Percentiles rank a stretch among this genome's conserved stretches.
phyloP scores from a whole-genome alignment of 306 rosid species.

The Rosa persica region DNA sequence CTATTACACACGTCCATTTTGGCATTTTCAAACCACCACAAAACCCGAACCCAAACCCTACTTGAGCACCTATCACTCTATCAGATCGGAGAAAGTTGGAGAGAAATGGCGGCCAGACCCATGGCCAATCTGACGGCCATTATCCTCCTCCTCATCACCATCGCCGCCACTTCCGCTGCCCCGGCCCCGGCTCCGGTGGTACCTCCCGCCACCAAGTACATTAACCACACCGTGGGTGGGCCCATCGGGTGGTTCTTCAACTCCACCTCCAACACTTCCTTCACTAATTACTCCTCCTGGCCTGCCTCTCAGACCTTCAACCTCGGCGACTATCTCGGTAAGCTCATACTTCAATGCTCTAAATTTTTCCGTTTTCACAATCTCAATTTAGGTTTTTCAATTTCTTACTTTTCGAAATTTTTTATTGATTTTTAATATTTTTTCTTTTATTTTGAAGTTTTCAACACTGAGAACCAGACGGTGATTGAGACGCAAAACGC shows the following conservation, averaged over 20 bases:
- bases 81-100: conserved; percentile 7
- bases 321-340: conserved; percentile 87
- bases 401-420: background rate
- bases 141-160: conserved; percentile 16
- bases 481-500: conserved; percentile 77
- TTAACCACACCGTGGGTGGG: conserved; percentile 82
- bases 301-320: conserved; percentile 64
- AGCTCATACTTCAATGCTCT: conserved; percentile 6
- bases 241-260: conserved; percentile 77
- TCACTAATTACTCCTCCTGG: conserved; percentile 77
- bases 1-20: background rate
- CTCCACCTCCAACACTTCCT: conserved; percentile 56
- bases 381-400: background rate
- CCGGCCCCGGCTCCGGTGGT: background rate
- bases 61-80: background rate
- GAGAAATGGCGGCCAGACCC: conserved; percentile 16
- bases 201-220: conserved; percentile 38
- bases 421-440: background rate
- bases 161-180: background rate
- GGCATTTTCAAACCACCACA: background rate
- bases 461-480: conserved; percentile 69
- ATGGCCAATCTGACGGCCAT: conserved; percentile 16
- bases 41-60: background rate
- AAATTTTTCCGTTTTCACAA: background rate
- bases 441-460: conserved; percentile 39